These are phyloP conservation scores for Trametes villosa DNA, from an alignment of 768 basidiomycete genomes.

Conservation along the genomic window DNA sequence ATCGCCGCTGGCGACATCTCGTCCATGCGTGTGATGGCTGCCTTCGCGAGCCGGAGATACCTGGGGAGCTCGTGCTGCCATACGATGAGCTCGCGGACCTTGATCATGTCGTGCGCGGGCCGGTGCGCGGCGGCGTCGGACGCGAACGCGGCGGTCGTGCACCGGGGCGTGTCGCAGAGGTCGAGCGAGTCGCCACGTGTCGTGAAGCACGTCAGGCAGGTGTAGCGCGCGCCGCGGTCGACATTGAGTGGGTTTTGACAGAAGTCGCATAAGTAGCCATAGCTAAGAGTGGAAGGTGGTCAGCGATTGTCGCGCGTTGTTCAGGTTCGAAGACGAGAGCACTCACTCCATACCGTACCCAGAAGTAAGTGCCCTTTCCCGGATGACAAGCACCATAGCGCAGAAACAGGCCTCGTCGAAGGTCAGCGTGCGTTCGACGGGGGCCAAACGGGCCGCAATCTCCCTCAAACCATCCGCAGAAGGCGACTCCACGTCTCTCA, in stretches of 20 bases:
- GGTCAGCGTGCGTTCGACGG: neutral
- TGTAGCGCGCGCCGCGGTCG: neutral
- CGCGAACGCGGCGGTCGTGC: neutral
- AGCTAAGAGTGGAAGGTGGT: neutral
- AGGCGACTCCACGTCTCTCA: too few relatives aligned
- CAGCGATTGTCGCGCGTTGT: neutral
- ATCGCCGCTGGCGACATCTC: neutral
- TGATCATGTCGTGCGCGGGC: slow-evolving; percentile 10
- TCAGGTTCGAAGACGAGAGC: neutral
- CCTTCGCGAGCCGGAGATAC: neutral
- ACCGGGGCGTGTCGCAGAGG: slow-evolving; percentile 2
- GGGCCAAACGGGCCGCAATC: too few relatives aligned
- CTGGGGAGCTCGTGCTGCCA: neutral
- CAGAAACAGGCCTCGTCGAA: slow-evolving; percentile 1
- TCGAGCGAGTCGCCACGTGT: neutral
- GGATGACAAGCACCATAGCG: neutral
- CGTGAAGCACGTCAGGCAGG: neutral
- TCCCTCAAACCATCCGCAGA: too few relatives aligned
- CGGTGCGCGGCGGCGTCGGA: neutral
- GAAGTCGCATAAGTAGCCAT: neutral
- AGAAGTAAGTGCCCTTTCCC: neutral
- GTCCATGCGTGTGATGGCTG: neutral
- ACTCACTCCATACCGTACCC: too few relatives aligned
- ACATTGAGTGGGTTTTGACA: neutral
- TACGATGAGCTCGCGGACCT: neutral